Conservation (phyloP, 768 basidiomycete species). For the Tulasnella sp. region DNA sequence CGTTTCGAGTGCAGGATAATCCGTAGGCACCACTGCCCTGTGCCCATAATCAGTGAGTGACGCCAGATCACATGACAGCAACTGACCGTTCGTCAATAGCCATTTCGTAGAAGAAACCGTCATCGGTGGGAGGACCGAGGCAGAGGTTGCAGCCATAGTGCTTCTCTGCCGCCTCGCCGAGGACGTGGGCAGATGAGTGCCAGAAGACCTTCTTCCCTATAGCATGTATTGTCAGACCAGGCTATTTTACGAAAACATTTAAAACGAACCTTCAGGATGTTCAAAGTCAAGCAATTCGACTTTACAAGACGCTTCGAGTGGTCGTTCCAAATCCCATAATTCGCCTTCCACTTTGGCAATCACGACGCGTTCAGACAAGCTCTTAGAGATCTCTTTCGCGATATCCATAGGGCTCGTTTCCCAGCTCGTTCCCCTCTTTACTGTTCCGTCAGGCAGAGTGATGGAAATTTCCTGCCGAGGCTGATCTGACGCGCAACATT, state of each 20-base stretch:
- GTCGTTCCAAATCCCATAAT: slow-evolving; percentile 92
- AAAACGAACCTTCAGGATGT: slow-evolving; percentile 57
- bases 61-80: not conserved
- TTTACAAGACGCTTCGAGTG: slow-evolving; percentile 73
- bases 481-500: slow-evolving; percentile 34
- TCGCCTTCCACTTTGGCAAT: slow-evolving; percentile 87
- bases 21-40: slow-evolving; percentile 65
- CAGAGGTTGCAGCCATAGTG: slow-evolving; percentile 97
- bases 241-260: not conserved
- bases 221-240: not conserved
- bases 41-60: not conserved
- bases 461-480: slow-evolving; percentile 73
- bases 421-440: slow-evolving; percentile 79
- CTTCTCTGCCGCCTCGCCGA: slow-evolving; percentile 91
- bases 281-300: slow-evolving; percentile 89
- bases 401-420: slow-evolving; percentile 89
- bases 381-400: slow-evolving; percentile 78
- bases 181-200: slow-evolving; percentile 98
- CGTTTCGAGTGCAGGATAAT: slow-evolving; percentile 85
- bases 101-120: slow-evolving; percentile 99
- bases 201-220: slow-evolving; percentile 87
- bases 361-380: slow-evolving; percentile 76
- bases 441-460: slow-evolving; percentile 77
- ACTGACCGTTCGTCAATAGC: slow-evolving; percentile 62
- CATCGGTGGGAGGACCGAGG: slow-evolving; percentile 91